Evolutionary conservation across 768 basidiomycete genomes (phyloP).

Genomic region (Dioszegia aurantiaca): DNA sequence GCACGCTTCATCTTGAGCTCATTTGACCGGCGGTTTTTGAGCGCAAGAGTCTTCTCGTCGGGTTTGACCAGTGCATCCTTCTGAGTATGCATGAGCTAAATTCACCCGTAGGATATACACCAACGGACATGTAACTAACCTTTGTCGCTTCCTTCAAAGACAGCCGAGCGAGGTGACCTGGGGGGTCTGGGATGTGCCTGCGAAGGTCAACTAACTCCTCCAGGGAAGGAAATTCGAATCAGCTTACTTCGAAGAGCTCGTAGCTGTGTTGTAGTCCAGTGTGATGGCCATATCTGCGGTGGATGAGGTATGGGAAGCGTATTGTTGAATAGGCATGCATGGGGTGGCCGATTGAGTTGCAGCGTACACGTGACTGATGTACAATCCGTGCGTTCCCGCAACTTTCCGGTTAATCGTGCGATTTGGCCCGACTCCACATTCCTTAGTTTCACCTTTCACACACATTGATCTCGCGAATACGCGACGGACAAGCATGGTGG

Average conservation of each 20-base stretch:
- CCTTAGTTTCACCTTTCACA: no score
- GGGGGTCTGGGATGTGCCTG: constrained; percentile 36
- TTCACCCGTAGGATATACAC: neutral
- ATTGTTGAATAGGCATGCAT: no score
- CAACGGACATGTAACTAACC: constrained; percentile 3
- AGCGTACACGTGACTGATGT: no score
- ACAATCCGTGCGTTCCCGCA: neutral
- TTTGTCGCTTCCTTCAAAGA: constrained; percentile 22
- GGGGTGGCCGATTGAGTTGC: no score
- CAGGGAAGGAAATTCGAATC: neutral
- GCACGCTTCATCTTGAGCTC: constrained; percentile 47
- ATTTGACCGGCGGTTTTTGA: constrained; percentile 28
- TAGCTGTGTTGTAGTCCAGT: constrained; percentile 13
- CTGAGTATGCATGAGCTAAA: constrained; percentile 1
- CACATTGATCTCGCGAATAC: neutral
- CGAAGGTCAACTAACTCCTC: constrained; percentile 12
- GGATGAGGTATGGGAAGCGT: neutral
- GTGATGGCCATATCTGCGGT: constrained; percentile 5
- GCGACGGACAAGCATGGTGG: neutral
- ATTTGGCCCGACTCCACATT: neutral
- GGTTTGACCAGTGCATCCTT: constrained; percentile 15
- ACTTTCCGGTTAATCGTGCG: constrained; percentile 1
- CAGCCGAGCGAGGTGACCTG: constrained; percentile 26
- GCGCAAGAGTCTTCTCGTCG: constrained; percentile 17
- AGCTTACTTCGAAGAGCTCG: constrained; percentile 13